A percentile compares a stretch with the other conserved stretches of the same genome.
phyloP scores from a whole-genome alignment of 2,329 filamentous ascomycete species.

The Ascochyta lentis region DNA sequence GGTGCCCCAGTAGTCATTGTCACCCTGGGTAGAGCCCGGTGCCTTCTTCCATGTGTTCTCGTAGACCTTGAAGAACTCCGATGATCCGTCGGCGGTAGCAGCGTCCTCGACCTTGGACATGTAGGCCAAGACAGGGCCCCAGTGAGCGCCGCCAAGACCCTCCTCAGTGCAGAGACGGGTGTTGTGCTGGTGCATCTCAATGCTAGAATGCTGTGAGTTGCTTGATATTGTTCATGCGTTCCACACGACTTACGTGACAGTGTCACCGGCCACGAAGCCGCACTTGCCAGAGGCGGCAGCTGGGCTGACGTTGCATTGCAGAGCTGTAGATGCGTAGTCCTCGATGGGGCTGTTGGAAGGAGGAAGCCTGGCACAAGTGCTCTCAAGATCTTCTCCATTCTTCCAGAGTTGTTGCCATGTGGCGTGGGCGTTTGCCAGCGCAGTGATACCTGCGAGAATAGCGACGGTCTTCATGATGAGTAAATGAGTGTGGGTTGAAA shows the following conservation, averaged over 20 bases:
- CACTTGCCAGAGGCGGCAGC: conserved; percentile 36
- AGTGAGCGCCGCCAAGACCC: conserved; percentile 51
- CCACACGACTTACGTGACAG: conserved; percentile 21
- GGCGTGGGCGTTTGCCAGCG: conserved; percentile 37
- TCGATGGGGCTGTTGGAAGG: conserved; percentile 39
- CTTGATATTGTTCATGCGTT: background rate
- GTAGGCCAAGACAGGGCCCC: conserved; percentile 62
- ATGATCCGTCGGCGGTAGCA: conserved; percentile 53
- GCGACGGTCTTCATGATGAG: conserved; percentile 37
- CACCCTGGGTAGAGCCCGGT: conserved; percentile 47
- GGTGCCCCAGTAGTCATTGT: conserved; percentile 51
- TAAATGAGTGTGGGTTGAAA: conserved; percentile 18
- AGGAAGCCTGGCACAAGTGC: conserved; percentile 37
- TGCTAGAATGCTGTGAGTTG: conserved; percentile 2
- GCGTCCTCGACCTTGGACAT: conserved; percentile 52
- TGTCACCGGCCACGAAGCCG: conserved; percentile 33
- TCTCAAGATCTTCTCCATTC: conserved; percentile 40
- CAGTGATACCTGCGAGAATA: conserved; percentile 35
- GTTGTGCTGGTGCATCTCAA: conserved; percentile 42
- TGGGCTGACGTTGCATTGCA: conserved; percentile 41
- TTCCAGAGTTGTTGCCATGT: conserved; percentile 42
- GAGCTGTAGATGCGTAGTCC: conserved; percentile 39
- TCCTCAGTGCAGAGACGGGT: conserved; percentile 31
- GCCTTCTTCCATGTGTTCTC: conserved; percentile 49
- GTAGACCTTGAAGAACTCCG: conserved; percentile 59